phyloP scores from a whole-genome alignment of 108 stramenopile species.

The Parietichytrium sp. region DNA sequence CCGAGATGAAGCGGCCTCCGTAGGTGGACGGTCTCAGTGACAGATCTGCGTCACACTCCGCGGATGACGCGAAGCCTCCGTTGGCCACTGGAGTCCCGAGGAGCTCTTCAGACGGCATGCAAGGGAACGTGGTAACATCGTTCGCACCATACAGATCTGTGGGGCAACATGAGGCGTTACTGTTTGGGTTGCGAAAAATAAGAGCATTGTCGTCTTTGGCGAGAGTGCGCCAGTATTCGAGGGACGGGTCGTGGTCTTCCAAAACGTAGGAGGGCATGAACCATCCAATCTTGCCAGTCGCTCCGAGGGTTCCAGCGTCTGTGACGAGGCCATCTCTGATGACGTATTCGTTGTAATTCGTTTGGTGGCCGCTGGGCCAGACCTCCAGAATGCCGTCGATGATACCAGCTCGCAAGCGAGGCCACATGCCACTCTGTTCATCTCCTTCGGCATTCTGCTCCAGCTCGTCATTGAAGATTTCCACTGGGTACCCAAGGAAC shows the following conservation, averaged over 20 bases:
- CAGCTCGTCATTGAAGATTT: not conserved
- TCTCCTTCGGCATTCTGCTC: not conserved
- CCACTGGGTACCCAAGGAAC: slow-evolving; percentile 35
- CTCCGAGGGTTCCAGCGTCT: not conserved
- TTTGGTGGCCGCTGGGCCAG: not conserved
- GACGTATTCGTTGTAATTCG: not conserved
- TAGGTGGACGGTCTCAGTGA: no score
- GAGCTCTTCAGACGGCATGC: not conserved
- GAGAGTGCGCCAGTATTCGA: slow-evolving; percentile 9
- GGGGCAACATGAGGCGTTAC: not conserved
- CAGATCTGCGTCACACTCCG: not conserved
- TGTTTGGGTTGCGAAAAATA: not conserved
- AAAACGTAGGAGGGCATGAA: not conserved
- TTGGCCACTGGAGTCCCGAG: not conserved
- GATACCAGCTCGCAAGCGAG: not conserved
- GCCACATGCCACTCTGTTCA: not conserved
- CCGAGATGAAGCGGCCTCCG: not conserved
- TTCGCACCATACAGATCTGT: not conserved
- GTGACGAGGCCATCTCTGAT: not conserved
- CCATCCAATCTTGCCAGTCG: not conserved
- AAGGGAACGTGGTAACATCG: not conserved
- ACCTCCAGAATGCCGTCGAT: not conserved
- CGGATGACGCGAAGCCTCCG: not conserved
- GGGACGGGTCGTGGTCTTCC: not conserved
- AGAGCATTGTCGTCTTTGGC: not conserved